Evolutionary conservation across 208 protist genomes (phyloP), one percentile per base, ranked within the genome.

Genomic region (Angomonas deanei): DNA sequence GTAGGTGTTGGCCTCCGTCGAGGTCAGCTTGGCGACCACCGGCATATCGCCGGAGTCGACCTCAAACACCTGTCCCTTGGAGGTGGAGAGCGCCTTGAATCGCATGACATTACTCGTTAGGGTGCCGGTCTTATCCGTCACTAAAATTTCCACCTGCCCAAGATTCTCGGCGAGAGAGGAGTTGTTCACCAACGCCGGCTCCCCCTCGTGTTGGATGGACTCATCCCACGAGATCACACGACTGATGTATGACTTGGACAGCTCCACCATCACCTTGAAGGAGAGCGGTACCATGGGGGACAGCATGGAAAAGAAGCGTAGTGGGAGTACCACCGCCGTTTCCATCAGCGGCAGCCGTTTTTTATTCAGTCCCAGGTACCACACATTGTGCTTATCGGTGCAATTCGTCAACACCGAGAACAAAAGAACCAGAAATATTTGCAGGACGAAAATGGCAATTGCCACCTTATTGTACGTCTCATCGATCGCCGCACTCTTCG

Each of bases 201-300:
- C 58, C 19, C 66, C 62, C 1, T 65, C 65, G 59, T 86, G 64
- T 19, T 86, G 55, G 53, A 98, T 88, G 4, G 78, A 57, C 13
- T 81, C 54, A 66, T 98, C 97, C 84, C 92, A 95, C 28, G 69
- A 74, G 23, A 98, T 97, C 27, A 84, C 66, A 61, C 64, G 61
- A 36, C 91, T 87, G 46, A 97, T 81, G 58, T 89, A 81, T 15
- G 86, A 88, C 74, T 97, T 97, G 8, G 80, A 92, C 33, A 97
- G 72, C 70, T 98, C 93, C 0, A 96, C 54, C 63, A 91, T 96
- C 11, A 98, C 92, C 61, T 98, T 98, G 69, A 98, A 88, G 32
- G 91, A 97, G 30, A 98, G 93, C 10, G 97, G 96, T 55, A 98
- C 96, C 82, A 98, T 98, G 3, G 93, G 80, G 3, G 92, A 94